Percentiles rank a stretch among this genome's conserved stretches.
Conservation (phyloP, 306 rosid genomes). For the Begonia peltatifolia region DNA sequence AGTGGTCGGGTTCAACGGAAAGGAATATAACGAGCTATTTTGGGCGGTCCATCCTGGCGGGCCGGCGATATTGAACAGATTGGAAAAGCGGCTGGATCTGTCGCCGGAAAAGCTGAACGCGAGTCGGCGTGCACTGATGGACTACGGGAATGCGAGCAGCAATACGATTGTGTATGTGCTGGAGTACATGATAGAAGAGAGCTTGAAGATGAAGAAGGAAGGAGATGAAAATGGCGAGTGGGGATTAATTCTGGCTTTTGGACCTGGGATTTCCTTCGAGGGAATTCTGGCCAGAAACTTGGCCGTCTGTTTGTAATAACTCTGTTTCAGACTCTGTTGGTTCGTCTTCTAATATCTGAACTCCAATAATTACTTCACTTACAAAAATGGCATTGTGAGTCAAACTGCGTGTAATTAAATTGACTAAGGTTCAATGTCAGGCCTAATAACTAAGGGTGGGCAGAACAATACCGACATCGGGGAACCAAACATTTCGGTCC, state of each 20-base stretch:
- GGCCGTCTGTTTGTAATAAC: conserved; percentile 6
- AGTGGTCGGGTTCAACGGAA: conserved; percentile 25
- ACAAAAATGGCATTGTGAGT: no score
- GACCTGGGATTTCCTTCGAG: conserved; percentile 85
- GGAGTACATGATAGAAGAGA: conserved; percentile 74
- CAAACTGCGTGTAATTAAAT: no score
- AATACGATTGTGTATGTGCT: conserved; percentile 75
- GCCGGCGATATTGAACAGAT: conserved; percentile 71
- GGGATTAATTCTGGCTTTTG: conserved; percentile 89
- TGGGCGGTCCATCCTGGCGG: conserved; percentile 96
- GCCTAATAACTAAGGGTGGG: no score
- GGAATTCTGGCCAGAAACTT: conserved; percentile 79
- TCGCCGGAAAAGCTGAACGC: conserved; percentile 60
- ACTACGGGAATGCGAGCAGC: conserved; percentile 85
- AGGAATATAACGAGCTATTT: conserved; percentile 51
- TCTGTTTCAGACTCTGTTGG: no score
- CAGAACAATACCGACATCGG: no score
- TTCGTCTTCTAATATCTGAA: no score
- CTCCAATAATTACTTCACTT: no score
- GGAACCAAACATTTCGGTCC: no score
- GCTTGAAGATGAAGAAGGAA: conserved; percentile 27
- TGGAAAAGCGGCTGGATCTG: conserved; percentile 74
- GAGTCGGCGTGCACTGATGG: conserved; percentile 63
- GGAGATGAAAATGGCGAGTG: conserved; percentile 36
- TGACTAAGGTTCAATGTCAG: no score